Evolutionary conservation across 768 basidiomycete genomes (phyloP).

Genomic region (Ephemerocybe angulata): DNA sequence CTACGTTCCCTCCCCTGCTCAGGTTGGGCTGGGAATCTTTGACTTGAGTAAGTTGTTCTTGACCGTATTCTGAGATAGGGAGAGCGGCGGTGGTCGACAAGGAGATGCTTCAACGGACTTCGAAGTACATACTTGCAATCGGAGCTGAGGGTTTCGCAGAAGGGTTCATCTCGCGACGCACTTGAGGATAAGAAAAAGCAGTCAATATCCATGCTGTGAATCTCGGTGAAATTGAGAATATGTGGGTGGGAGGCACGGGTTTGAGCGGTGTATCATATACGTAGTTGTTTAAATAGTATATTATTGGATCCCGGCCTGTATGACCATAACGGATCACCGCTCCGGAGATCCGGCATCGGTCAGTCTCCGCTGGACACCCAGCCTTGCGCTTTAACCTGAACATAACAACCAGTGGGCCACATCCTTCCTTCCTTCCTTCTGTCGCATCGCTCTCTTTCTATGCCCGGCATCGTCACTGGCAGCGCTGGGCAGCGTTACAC

Average conservation of each 20-base stretch:
- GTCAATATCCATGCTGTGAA: constrained; percentile 19
- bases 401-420: constrained; percentile 10
- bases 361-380: constrained; percentile 23
- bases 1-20: no score
- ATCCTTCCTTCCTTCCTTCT: constrained; percentile 10
- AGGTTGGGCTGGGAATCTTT: no score
- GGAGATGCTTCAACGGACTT: no score
- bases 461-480: constrained; percentile 28
- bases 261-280: not conserved
- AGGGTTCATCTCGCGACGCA: no score
- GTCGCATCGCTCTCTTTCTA: constrained; percentile 17
- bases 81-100: no score
- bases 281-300: constrained; percentile 2
- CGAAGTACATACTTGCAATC: no score
- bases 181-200: constrained; percentile 56
- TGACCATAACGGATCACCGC: constrained; percentile 20
- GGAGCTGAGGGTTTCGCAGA: no score
- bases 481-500: constrained; percentile 35
- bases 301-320: constrained; percentile 1
- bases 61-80: no score
- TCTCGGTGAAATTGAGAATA: constrained; percentile 22
- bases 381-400: constrained; percentile 14
- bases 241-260: not conserved
- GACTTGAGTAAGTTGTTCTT: no score
- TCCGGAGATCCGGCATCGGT: constrained; percentile 39